Evolutionary conservation across 2,329 filamentous ascomycete species (phyloP), one percentile per base, ranked within the genome.

Genomic region (Aspergillus flavus): DNA sequence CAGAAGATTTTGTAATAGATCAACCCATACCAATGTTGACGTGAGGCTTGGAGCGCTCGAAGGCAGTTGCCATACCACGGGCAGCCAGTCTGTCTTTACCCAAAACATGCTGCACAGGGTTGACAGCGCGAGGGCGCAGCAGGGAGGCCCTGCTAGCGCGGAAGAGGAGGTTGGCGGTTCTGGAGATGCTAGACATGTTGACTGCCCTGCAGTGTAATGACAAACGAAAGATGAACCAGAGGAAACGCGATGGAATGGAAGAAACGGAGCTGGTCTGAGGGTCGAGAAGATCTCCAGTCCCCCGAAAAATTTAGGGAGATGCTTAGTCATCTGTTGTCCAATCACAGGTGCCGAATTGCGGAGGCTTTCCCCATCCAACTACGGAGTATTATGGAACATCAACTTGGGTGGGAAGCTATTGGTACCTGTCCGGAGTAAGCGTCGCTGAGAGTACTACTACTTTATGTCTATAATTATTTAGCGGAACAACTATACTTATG

Each of bases 41-140:
- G 81, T 99, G 95, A 64, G 95, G 95, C 87, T 99, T 99, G 78
- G 85, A 89, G 78, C 95, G 89, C 86, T 96, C 89, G 78, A 91
- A 99, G 68, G 79, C 85, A 63, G 83, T 84, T 63, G 87, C 87
- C 77, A 89, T 86, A 72, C 82, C 83, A 78, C 87, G 82, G 68
- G 73, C 76, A 66, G 76, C 76, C 68, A 79, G 74, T 73, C 76
- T 76, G 73, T 83, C 78, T 68, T 76, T 78, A 67, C 76, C 73
- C 67, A 83, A 80, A 69, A 80, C 80, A 77, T 80, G 80, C 64
- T 93, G 91, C 72, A 97, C 84, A 59, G 93, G 92, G 82, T 91
- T 94, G 77, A 87, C 81, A 72, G 85, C 84, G 78, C 85, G 88
- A 78, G 88, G 86, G 74, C 87, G 85, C 79, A 87, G 84, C 76